Evolutionary conservation across 2,329 filamentous ascomycete species (phyloP).

Genomic region (Arthrobotrys megalospora): DNA sequence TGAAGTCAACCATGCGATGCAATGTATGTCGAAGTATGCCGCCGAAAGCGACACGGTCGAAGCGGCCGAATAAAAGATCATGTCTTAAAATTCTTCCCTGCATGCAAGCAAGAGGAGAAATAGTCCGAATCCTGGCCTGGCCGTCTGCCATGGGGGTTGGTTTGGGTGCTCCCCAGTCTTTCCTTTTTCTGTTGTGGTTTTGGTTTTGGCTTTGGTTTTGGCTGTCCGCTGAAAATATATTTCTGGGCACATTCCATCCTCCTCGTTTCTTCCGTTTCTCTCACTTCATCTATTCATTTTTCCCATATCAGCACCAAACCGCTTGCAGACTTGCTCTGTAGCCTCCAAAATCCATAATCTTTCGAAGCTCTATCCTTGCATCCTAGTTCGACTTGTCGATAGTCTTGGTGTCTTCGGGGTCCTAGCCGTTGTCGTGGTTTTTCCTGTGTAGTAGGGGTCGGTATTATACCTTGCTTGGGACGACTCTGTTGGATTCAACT

Average conservation of each 20-base stretch:
- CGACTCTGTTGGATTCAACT: not conserved
- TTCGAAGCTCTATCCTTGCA: slow-evolving; percentile 3
- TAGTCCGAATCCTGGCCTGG: slow-evolving; percentile 16
- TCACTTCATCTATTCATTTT: slow-evolving; percentile 35
- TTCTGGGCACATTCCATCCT: slow-evolving; percentile 41
- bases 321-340: slow-evolving; percentile 47
- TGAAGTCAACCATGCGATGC: slow-evolving; percentile 15
- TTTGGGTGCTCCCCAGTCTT: slow-evolving; percentile 2
- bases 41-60: slow-evolving; percentile 49
- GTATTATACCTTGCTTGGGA: not conserved
- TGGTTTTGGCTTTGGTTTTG: slow-evolving; percentile 3
- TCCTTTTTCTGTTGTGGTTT: not conserved
- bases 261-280: slow-evolving; percentile 19
- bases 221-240: slow-evolving; percentile 29
- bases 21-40: slow-evolving; percentile 34
- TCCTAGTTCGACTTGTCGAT: slow-evolving; percentile 8
- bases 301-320: slow-evolving; percentile 34
- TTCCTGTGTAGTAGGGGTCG: slow-evolving; percentile 21
- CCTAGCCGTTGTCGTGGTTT: slow-evolving; percentile 22
- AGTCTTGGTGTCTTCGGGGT: slow-evolving; percentile 10
- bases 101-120: slow-evolving; percentile 17
- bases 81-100: slow-evolving; percentile 39
- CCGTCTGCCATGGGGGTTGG: not conserved
- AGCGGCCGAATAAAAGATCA: slow-evolving; percentile 20
- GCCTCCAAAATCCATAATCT: slow-evolving; percentile 5